These are phyloP conservation scores for Diophrys sp. DNA, from an alignment of 73 alveolate species.

Conservation along the genomic window DNA sequence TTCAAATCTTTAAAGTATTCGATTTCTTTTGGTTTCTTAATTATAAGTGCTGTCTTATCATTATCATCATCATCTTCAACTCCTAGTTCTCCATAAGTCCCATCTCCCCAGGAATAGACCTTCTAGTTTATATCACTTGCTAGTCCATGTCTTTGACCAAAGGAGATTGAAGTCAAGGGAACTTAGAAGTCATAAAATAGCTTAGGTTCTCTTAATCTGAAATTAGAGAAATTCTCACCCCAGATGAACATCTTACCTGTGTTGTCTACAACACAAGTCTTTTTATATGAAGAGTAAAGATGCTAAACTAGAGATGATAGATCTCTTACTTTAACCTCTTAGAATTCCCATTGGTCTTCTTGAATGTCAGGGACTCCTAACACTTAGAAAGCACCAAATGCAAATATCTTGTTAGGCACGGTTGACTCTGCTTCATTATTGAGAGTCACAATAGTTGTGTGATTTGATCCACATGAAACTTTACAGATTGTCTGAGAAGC, in stretches of 20 bases:
- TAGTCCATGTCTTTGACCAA: conserved; percentile 3
- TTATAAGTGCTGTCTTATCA: neutral
- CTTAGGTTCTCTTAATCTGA: conserved; percentile 7
- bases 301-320: neutral
- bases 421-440: neutral
- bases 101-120: neutral
- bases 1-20: neutral
- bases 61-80: neutral
- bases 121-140: neutral
- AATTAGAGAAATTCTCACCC: conserved; percentile 1
- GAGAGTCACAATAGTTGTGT: neutral
- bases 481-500: neutral
- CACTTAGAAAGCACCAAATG: neutral
- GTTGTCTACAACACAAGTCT: neutral
- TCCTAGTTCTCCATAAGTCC: neutral
- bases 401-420: too few species aligned
- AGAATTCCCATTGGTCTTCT: neutral
- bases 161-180: neutral
- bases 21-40: neutral
- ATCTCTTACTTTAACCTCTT: neutral
- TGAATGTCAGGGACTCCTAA: neutral
- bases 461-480: conserved; percentile 8
- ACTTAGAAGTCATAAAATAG: neutral
- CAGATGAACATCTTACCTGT: conserved; percentile 4
- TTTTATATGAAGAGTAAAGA: neutral